Conservation (phyloP, 2,329 filamentous ascomycete genomes). For the Verticillium longisporum region DNA sequence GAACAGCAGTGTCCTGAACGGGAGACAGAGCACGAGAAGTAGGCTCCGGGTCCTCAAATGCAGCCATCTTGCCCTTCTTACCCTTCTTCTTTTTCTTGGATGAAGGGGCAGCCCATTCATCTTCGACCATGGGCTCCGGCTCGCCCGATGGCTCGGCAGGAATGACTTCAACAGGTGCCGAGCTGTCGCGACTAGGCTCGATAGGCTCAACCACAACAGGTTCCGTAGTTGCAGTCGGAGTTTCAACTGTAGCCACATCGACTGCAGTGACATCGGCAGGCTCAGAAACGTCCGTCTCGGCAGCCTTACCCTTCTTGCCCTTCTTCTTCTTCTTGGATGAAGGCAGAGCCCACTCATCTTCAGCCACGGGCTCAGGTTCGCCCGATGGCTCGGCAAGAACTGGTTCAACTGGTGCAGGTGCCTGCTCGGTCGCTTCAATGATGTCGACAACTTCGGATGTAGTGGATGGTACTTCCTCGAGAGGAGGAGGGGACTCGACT, state of each 20-base stretch:
- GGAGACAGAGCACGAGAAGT: background rate
- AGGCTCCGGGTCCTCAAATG: background rate
- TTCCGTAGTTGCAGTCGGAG: too few species aligned
- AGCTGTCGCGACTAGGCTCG: background rate
- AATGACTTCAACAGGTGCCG: background rate
- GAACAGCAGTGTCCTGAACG: background rate
- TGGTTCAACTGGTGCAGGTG: background rate
- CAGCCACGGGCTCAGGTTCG: background rate
- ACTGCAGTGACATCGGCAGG: background rate
- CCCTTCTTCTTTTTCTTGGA: conserved; percentile 21
- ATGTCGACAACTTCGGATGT: background rate
- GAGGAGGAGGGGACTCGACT: background rate
- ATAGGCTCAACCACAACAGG: background rate
- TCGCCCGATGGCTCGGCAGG: background rate
- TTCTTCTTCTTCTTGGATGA: conserved; percentile 21
- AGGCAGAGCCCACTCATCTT: conserved; percentile 11
- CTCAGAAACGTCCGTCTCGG: background rate
- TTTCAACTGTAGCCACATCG: background rate
- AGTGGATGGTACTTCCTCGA: background rate
- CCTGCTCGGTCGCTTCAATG: background rate
- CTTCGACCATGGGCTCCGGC: conserved; percentile 2
- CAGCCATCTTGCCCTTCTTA: background rate
- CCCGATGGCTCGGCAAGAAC: background rate
- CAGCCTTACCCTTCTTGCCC: conserved; percentile 1
- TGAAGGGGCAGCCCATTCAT: conserved; percentile 10